These are phyloP conservation scores for Russula olivacea DNA, from an alignment of 768 basidiomycete species.

Conservation along the genomic window DNA sequence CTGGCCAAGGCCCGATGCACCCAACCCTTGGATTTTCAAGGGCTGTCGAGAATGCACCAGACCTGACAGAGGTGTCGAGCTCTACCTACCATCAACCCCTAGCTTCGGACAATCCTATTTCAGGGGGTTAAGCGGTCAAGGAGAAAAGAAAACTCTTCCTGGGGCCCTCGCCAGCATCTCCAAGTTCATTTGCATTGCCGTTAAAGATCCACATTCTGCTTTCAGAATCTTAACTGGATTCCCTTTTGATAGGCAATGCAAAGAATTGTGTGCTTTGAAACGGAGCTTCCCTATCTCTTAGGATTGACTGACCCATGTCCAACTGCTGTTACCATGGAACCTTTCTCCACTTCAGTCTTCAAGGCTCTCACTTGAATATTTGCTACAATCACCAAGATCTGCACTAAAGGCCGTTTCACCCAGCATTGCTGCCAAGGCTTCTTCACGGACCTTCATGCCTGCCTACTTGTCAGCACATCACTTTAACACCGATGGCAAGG, in stretches of 20 bases:
- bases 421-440: conserved; percentile 72
- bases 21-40: conserved; percentile 41
- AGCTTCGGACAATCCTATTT: conserved; percentile 59
- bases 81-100: no score
- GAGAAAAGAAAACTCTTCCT: conserved; percentile 52
- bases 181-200: no score
- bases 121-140: conserved; percentile 67
- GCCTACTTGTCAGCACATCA: conserved; percentile 71
- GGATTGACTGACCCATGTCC: conserved; percentile 1
- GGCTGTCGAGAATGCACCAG: no score
- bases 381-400: conserved; percentile 88
- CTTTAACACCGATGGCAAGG: conserved; percentile 66
- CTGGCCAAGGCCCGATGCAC: conserved; percentile 55
- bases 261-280: no score
- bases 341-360: conserved; percentile 1
- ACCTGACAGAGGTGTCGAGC: no score
- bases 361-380: conserved; percentile 52
- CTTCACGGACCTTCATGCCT: conserved; percentile 73
- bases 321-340: conserved; percentile 1
- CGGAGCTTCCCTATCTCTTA: no score
- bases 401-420: conserved; percentile 75
- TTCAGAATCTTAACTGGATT: conserved; percentile 46
- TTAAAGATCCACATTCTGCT: no score
- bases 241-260: conserved; percentile 35
- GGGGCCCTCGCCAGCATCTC: no score